Percentiles rank a stretch among this genome's conserved stretches.
Evolutionary conservation across 352 stramenopile genomes (phyloP).

Genomic region (Globisporangium acanthophoron): DNA sequence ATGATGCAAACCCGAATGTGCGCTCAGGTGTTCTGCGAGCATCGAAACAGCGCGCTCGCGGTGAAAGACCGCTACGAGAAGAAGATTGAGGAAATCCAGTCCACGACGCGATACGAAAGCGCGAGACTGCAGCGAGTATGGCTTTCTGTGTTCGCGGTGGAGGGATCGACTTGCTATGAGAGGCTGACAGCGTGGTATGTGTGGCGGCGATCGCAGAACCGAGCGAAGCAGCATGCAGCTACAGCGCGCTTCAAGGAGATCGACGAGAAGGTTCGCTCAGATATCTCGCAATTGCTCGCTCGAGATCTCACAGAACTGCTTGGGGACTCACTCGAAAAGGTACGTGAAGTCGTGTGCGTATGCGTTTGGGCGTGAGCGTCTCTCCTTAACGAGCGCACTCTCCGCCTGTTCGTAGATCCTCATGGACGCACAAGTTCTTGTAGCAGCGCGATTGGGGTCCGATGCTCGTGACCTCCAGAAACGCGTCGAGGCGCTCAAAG

Average conservation of each 20-base stretch:
- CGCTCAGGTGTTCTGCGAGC: conserved; percentile 48
- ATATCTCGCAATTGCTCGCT: conserved; percentile 35
- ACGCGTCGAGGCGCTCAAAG: conserved; percentile 7
- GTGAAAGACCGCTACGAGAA: conserved; percentile 49
- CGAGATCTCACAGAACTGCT: conserved; percentile 32
- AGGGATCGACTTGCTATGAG: neutral
- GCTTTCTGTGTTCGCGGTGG: neutral
- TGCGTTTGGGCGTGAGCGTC: neutral
- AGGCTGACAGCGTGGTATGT: neutral
- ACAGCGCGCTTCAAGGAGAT: conserved; percentile 56
- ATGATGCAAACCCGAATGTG: neutral
- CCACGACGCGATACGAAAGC: conserved; percentile 31
- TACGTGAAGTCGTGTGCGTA: conserved; percentile 5
- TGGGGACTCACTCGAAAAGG: conserved; percentile 32
- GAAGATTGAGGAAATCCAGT: conserved; percentile 56
- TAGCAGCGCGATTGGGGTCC: conserved; percentile 18
- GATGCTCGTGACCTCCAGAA: conserved; percentile 7
- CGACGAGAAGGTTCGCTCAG: conserved; percentile 38
- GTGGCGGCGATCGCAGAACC: conserved; percentile 34
- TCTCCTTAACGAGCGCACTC: too few relatives aligned
- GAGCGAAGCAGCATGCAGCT: conserved; percentile 50
- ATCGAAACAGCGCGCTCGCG: conserved; percentile 54
- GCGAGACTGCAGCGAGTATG: conserved; percentile 47
- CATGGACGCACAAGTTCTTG: conserved; percentile 24
- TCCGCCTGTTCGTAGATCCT: conserved; percentile 17